Conservation (phyloP, 495 filamentous ascomycete genomes). For the Hyaloscypha finlandica region DNA sequence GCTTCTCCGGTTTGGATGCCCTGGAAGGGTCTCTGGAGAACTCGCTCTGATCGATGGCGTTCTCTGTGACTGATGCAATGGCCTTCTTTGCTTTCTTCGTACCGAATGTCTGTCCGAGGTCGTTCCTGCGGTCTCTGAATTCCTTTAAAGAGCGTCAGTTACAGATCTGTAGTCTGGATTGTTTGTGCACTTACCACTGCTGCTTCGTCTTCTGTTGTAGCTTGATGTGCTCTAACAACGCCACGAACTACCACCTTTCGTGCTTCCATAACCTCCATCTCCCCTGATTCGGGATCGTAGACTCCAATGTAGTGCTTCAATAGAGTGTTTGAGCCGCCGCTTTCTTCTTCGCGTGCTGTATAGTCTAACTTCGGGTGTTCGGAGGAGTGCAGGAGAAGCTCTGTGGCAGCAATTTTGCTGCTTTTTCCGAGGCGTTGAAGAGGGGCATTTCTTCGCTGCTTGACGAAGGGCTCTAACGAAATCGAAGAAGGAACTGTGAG, state of each 20-base stretch:
- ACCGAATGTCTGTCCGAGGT: conserved; percentile 87
- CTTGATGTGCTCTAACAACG: conserved; percentile 56
- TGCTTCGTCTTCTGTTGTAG: conserved; percentile 36
- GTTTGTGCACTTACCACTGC: conserved; percentile 16
- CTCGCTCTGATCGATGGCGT: conserved; percentile 60
- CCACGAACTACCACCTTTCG: conserved; percentile 73
- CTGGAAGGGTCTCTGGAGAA: conserved; percentile 38
- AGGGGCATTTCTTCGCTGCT: conserved; percentile 45
- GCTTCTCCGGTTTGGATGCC: conserved; percentile 42
- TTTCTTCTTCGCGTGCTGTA: conserved; percentile 70
- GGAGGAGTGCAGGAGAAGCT: conserved; percentile 76
- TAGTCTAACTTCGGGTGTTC: conserved; percentile 80
- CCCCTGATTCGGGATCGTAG: conserved; percentile 71
- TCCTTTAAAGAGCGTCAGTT: conserved; percentile 41
- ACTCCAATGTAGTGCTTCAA: conserved; percentile 87
- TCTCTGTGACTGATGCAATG: conserved; percentile 72
- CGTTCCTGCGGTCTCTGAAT: conserved; percentile 60
- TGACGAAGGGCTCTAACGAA: conserved; percentile 65
- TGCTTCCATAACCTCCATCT: conserved; percentile 73
- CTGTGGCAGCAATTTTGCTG: conserved; percentile 46
- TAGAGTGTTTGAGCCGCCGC: conserved; percentile 59
- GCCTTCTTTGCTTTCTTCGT: conserved; percentile 92
- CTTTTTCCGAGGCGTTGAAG: conserved; percentile 42
- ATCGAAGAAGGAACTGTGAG: conserved; percentile 57
- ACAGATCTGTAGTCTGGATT: conserved; percentile 19